Percentiles rank a stretch among this genome's conserved stretches.
These are phyloP conservation scores for Craspedostauros australis DNA, from an alignment of 108 stramenopile species.

Conservation along the genomic window DNA sequence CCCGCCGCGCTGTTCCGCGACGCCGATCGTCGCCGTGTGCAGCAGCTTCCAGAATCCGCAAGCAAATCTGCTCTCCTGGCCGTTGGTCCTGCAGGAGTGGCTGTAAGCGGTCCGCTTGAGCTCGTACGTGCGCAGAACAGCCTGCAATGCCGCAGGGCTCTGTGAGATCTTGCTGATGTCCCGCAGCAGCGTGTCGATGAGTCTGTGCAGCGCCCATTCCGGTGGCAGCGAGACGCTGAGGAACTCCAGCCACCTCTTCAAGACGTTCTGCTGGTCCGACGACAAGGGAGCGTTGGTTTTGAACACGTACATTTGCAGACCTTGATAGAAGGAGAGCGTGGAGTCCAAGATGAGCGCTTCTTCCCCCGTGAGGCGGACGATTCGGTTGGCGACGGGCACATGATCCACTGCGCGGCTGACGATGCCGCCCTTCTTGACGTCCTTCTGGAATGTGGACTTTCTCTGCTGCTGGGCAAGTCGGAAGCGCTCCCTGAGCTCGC, in stretches of 20 bases:
- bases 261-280: constrained; percentile 24
- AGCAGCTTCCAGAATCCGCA: constrained; percentile 85
- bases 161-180: constrained; percentile 30
- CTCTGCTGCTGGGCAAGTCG: too few relatives aligned
- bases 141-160: constrained; percentile 26
- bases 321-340: constrained; percentile 49
- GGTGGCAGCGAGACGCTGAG: constrained; percentile 55
- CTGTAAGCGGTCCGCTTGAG: constrained; percentile 30
- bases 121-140: constrained; percentile 15
- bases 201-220: constrained; percentile 48
- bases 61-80: constrained; percentile 37
- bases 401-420: constrained; percentile 1
- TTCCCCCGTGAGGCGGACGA: constrained; percentile 24
- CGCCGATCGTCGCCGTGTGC: constrained; percentile 65
- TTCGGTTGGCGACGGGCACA: constrained; percentile 17
- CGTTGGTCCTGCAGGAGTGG: constrained; percentile 12
- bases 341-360: constrained; percentile 67
- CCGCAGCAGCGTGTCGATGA: constrained; percentile 34
- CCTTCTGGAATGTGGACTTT: constrained; percentile 32
- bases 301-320: constrained; percentile 43
- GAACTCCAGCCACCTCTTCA: constrained; percentile 60
- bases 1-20: constrained; percentile 65
- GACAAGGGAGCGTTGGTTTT: constrained; percentile 27
- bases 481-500: constrained; percentile 10
- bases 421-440: constrained; percentile 6